Evolutionary conservation across 805 yeast species (phyloP).

Genomic region (Priceomyces medius): DNA sequence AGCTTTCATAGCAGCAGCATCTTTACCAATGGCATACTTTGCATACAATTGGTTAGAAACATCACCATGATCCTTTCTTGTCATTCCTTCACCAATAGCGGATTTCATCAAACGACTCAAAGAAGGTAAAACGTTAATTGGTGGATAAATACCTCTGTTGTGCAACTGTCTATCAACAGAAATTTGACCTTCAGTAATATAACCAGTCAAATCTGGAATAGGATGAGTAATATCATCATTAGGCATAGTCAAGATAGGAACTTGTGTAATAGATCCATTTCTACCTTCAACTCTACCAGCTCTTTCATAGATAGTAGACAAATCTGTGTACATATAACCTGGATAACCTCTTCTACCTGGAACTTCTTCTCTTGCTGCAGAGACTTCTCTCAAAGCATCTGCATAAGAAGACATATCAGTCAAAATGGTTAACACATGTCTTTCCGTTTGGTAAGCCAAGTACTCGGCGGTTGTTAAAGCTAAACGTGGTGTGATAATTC

Average conservation of each 20-base stretch:
- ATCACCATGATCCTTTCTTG: slow-evolving; percentile 99
- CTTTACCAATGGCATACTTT: slow-evolving; percentile 98
- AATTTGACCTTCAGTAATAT: slow-evolving; percentile 98
- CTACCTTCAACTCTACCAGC: slow-evolving; percentile 99
- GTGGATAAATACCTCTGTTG: slow-evolving; percentile 98
- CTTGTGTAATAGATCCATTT: slow-evolving; percentile 98
- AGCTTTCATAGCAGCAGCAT: slow-evolving; percentile 99
- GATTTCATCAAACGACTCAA: slow-evolving; percentile 98
- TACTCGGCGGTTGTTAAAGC: slow-evolving; percentile 98
- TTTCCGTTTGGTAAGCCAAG: slow-evolving; percentile 97
- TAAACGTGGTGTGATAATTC: slow-evolving; percentile 98
- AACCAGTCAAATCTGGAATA: slow-evolving; percentile 99
- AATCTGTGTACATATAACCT: slow-evolving; percentile 99
- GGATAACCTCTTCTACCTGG: slow-evolving; percentile 99
- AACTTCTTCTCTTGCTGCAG: slow-evolving; percentile 99
- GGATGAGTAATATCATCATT: slow-evolving; percentile 99
- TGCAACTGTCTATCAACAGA: slow-evolving; percentile 93
- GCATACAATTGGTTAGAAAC: slow-evolving; percentile 98
- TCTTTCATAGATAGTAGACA: slow-evolving; percentile 97
- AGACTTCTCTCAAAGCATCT: slow-evolving; percentile 98
- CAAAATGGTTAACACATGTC: slow-evolving; percentile 95
- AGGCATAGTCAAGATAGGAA: slow-evolving; percentile 99
- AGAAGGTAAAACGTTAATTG: slow-evolving; percentile 96
- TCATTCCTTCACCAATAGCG: slow-evolving; percentile 99
- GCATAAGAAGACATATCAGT: slow-evolving; percentile 99